These are phyloP conservation scores for Bipolaris cookei DNA, from an alignment of 2,329 filamentous ascomycete genomes.

Conservation along the genomic window DNA sequence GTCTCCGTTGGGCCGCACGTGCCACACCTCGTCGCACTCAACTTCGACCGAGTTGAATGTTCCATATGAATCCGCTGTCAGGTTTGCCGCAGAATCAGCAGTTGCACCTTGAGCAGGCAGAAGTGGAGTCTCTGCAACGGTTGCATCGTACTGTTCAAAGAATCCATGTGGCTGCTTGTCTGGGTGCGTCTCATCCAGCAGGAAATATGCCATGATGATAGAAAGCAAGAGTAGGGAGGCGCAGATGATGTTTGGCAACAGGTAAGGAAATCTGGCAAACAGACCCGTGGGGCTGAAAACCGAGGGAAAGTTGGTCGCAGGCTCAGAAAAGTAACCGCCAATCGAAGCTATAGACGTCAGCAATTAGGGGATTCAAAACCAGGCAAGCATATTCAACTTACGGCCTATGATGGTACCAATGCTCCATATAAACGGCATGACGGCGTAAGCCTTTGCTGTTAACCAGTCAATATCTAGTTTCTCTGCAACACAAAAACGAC, in stretches of 20 bases:
- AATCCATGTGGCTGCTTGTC: slow-evolving; percentile 69
- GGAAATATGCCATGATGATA: slow-evolving; percentile 78
- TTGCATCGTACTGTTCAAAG: slow-evolving; percentile 48
- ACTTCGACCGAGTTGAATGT: slow-evolving; percentile 69
- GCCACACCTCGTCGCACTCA: slow-evolving; percentile 61
- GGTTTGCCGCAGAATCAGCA: slow-evolving; percentile 73
- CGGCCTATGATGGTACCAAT: slow-evolving; percentile 84
- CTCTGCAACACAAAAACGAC: slow-evolving; percentile 1
- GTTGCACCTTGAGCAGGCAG: slow-evolving; percentile 76
- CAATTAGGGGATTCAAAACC: slow-evolving; percentile 1
- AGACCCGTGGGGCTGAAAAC: slow-evolving; percentile 71
- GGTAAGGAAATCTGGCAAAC: slow-evolving; percentile 81
- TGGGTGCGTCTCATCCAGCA: slow-evolving; percentile 88
- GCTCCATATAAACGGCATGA: slow-evolving; percentile 89
- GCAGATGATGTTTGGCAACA: slow-evolving; percentile 88
- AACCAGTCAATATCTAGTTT: slow-evolving; percentile 65
- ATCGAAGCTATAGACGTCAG: slow-evolving; percentile 66
- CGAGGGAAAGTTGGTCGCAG: slow-evolving; percentile 73
- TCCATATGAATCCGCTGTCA: slow-evolving; percentile 80
- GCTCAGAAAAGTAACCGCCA: slow-evolving; percentile 84
- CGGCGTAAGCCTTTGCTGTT: slow-evolving; percentile 80
- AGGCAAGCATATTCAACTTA: slow-evolving; percentile 27
- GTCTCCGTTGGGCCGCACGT: slow-evolving; percentile 56
- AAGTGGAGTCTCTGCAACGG: slow-evolving; percentile 71
- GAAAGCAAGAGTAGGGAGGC: slow-evolving; percentile 76